Evolutionary conservation across 1,139 yeast genomes (phyloP).

Genomic region (Diutina ranongensis): DNA sequence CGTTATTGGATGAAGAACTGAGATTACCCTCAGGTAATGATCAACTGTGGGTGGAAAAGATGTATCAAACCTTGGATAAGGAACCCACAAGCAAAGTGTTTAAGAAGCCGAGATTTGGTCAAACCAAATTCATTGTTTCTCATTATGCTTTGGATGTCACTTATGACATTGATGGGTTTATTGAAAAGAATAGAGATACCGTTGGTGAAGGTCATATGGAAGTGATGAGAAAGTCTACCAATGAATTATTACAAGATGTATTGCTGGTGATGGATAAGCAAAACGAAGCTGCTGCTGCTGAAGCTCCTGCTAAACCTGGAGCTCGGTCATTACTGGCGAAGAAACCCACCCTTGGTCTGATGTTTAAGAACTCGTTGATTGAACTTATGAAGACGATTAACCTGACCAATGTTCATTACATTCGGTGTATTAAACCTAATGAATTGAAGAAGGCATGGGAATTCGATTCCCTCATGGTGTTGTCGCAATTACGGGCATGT

Average conservation of each 20-base stretch:
- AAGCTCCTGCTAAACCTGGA: constrained; percentile 17
- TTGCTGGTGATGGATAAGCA: constrained; percentile 54
- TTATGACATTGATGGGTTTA: constrained; percentile 88
- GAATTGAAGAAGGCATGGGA: constrained; percentile 93
- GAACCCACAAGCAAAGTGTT: constrained; percentile 71
- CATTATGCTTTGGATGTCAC: constrained; percentile 94
- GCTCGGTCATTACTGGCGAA: not conserved
- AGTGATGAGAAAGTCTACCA: constrained; percentile 60
- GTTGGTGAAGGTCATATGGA: constrained; percentile 94
- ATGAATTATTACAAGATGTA: constrained; percentile 51
- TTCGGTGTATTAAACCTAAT: constrained; percentile 95
- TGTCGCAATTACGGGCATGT: constrained; percentile 92
- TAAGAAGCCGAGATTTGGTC: constrained; percentile 92
- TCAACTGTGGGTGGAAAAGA: constrained; percentile 83
- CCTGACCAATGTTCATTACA: constrained; percentile 91
- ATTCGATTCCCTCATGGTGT: constrained; percentile 90
- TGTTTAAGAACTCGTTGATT: constrained; percentile 83
- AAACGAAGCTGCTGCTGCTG: constrained; percentile 40
- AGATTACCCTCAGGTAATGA: constrained; percentile 92
- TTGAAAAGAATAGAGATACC: constrained; percentile 94
- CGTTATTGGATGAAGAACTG: constrained; percentile 90
- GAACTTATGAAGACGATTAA: constrained; percentile 89
- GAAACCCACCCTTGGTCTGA: constrained; percentile 90
- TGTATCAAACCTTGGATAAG: constrained; percentile 76
- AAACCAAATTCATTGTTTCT: constrained; percentile 77